phyloP scores from a whole-genome alignment of 2,329 filamentous ascomycete species.

The Clonostachys sp. region DNA sequence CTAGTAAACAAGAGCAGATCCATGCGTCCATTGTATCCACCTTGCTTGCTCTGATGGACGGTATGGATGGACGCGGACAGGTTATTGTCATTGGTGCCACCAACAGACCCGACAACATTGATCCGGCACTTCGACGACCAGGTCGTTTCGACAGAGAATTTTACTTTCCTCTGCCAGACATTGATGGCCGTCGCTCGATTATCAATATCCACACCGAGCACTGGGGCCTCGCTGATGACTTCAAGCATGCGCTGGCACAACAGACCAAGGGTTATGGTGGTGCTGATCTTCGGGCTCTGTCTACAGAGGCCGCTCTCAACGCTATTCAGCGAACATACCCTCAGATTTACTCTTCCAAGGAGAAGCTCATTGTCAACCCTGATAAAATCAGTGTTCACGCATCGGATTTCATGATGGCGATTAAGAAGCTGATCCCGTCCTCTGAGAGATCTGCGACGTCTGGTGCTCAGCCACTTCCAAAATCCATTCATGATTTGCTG shows the following conservation, averaged over 20 bases:
- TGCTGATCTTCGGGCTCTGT: slow-evolving; percentile 88
- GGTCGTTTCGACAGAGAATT: slow-evolving; percentile 97
- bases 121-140: slow-evolving; percentile 88
- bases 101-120: slow-evolving; percentile 93
- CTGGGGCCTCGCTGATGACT: slow-evolving; percentile 76
- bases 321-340: slow-evolving; percentile 93
- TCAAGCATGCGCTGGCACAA: slow-evolving; percentile 81
- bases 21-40: slow-evolving; percentile 97
- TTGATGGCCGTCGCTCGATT: slow-evolving; percentile 76
- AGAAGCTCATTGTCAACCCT: slow-evolving; percentile 86
- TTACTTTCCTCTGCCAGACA: slow-evolving; percentile 89
- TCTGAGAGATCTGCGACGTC: slow-evolving; percentile 87
- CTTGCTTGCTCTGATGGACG: slow-evolving; percentile 90
- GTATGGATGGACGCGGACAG: slow-evolving; percentile 96
- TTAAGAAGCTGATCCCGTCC: slow-evolving; percentile 94
- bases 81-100: slow-evolving; percentile 99
- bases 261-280: slow-evolving; percentile 95
- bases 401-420: slow-evolving; percentile 94
- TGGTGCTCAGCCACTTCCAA: slow-evolving; percentile 75
- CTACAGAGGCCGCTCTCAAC: slow-evolving; percentile 93
- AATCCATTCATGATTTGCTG: slow-evolving; percentile 76
- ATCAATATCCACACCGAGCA: slow-evolving; percentile 93
- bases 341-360: slow-evolving; percentile 87
- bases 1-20: slow-evolving; percentile 98
- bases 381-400: slow-evolving; percentile 80